These are phyloP conservation scores for Rosa lucieae DNA, from an alignment of 306 rosid species.

Conservation along the genomic window DNA sequence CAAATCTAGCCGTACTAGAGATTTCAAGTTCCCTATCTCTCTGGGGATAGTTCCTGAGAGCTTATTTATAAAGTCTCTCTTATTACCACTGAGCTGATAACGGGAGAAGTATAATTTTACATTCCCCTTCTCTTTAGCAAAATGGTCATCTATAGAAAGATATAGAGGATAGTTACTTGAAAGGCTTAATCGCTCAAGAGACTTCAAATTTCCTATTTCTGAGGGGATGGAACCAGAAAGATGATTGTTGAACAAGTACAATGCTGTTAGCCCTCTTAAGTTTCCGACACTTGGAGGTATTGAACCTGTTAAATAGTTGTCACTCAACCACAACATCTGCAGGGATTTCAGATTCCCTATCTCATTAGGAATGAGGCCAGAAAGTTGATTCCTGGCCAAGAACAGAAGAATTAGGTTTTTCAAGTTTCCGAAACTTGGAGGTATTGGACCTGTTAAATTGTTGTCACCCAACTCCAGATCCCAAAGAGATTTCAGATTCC, in stretches of 20 bases:
- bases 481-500: background rate
- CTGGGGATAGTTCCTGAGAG: slow-evolving; percentile 5
- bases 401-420: no score
- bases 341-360: slow-evolving; percentile 17
- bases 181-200: background rate
- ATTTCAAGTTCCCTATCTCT: background rate
- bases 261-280: background rate
- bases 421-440: no score
- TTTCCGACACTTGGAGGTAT: background rate
- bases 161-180: background rate
- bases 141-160: no score
- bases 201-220: slow-evolving; percentile 11
- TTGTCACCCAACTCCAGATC: background rate
- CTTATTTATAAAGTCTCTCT: background rate
- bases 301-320: no score
- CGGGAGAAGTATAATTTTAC: background rate
- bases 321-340: no score
- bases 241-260: background rate
- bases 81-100: background rate
- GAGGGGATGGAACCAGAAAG: slow-evolving; percentile 8
- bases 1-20: background rate
- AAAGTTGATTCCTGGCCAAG: no score
- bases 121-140: background rate
- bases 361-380: background rate
- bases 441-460: slow-evolving; percentile 6